Base-by-base conservation (phyloP, 2,329 filamentous ascomycete species). In the Cercospora janseana region DNA sequence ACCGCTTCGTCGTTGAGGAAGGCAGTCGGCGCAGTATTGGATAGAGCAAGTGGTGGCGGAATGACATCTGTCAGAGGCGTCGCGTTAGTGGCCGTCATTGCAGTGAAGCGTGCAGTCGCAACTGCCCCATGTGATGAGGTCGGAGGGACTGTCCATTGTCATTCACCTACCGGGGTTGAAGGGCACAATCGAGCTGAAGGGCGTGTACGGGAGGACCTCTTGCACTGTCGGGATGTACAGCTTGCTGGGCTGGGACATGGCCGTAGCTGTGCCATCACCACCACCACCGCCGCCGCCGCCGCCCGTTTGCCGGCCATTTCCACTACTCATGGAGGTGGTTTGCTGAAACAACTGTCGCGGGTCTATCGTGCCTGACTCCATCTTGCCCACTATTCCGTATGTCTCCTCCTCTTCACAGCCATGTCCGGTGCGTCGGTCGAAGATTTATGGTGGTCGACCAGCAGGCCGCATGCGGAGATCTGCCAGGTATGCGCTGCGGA, bases 171-270 rank as follows among this genome's bases (percentile, higher is more conserved):
- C 83, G 59, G 86, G 80, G 67, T 86, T 81, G 68, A 92, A 88
- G 2, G 88, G 87, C 45, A 88, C 78, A 41, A 91, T 85, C 3
- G 87, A 89, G 41, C 85, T 87, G 66, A 92, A 85, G 18, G 88
- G 88, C 44, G 87, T 88, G 70, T 84, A 91, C n/a, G 87, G 86
- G 37, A 93, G 75, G 23, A 87, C 87, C 64, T 93, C 86, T 49
- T 85, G 79, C 9, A 93, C 79, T 3, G 74, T 77, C 8, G 75
- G 72, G 31, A 75, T 50, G 21, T 58, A 61, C 26, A 60, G 44
- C 32, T 45, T 47, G 40, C 49, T 26, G 38, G 24, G 9, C 4
- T 49, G 50, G 51, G 56, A 38, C 16, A 21, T 41, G 29, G 38
- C 12, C 12, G 40, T 41, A 49, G 48, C 42, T 42, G 49, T n/a